Conservation (phyloP, 306 rosid genomes). For the Arachis hypogaea region DNA sequence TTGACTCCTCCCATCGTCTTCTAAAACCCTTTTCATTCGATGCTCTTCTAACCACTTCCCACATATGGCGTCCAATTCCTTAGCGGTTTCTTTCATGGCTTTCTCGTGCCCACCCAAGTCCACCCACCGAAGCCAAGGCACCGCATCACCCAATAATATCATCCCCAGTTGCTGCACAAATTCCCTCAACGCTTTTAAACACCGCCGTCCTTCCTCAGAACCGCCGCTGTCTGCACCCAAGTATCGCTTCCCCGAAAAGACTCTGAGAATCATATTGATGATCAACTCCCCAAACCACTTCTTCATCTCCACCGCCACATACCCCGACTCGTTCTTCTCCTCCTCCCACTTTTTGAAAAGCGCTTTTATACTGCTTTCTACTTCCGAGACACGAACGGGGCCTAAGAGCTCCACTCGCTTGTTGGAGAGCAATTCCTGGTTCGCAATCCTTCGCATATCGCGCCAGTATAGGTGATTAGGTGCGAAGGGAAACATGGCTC, state of each 20-base stretch:
- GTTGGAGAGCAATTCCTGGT: slow-evolving; percentile 49
- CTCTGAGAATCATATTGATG: neutral
- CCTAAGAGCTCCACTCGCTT: slow-evolving; percentile 43
- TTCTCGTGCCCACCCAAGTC: neutral
- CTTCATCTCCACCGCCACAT: slow-evolving; percentile 44
- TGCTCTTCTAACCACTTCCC: neutral
- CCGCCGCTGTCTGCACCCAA: neutral
- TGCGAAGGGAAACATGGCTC: neutral
- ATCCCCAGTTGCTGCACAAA: neutral
- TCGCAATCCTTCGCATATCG: slow-evolving; percentile 42
- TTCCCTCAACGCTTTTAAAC: neutral
- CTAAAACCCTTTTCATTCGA: neutral
- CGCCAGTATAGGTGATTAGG: slow-evolving; percentile 43
- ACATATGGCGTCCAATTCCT: neutral
- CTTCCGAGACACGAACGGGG: slow-evolving; percentile 40
- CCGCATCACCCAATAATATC: neutral
- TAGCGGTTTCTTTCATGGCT: neutral
- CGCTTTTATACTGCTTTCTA: slow-evolving; percentile 36
- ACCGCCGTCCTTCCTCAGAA: neutral
- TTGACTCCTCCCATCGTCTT: neutral
- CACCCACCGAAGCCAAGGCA: neutral
- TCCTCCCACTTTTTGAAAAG: slow-evolving; percentile 37
- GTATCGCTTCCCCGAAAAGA: neutral
- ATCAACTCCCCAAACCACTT: slow-evolving; percentile 46
- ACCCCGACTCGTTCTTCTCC: neutral